Percentiles rank a stretch among this genome's conserved stretches.
Conservation (phyloP, 768 basidiomycete species). For the Mycena amicta region DNA sequence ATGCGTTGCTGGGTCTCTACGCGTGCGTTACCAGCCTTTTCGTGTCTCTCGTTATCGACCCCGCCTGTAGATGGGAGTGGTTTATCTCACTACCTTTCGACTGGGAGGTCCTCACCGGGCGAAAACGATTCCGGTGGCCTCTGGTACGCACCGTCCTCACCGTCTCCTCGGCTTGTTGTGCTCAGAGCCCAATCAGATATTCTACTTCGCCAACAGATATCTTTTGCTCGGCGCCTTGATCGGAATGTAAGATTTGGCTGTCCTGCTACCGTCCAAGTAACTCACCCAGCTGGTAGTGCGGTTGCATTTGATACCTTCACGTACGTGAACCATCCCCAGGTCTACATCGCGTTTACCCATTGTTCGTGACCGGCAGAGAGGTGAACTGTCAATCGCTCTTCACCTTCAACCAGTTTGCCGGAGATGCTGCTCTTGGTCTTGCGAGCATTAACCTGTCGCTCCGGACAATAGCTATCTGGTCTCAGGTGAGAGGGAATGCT, state of each 20-base stretch:
- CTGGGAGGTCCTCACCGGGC: slow-evolving; percentile 43
- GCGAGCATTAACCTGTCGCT: slow-evolving; percentile 56
- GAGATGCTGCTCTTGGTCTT: slow-evolving; percentile 50
- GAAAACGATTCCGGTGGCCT: slow-evolving; percentile 48
- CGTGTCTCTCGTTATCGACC: background rate
- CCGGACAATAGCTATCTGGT: slow-evolving; percentile 41
- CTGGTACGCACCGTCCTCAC: slow-evolving; percentile 31
- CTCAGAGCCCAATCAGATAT: slow-evolving; percentile 31
- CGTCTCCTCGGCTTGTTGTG: slow-evolving; percentile 3
- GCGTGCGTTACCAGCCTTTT: slow-evolving; percentile 36
- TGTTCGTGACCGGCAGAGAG: slow-evolving; percentile 32
- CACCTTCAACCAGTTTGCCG: slow-evolving; percentile 60
- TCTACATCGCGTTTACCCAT: background rate
- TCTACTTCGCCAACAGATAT: slow-evolving; percentile 51
- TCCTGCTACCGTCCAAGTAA: background rate
- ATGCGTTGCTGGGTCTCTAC: slow-evolving; percentile 60
- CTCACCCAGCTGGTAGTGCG: slow-evolving; percentile 35
- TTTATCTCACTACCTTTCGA: slow-evolving; percentile 53
- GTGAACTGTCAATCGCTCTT: slow-evolving; percentile 66
- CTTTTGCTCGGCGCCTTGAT: slow-evolving; percentile 43
- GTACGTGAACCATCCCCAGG: slow-evolving; percentile 28
- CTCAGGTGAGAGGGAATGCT: too few species aligned
- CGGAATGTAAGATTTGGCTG: slow-evolving; percentile 39
- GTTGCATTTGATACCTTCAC: slow-evolving; percentile 52
- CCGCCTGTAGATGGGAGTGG: slow-evolving; percentile 60